Evolutionary conservation across 2,329 filamentous ascomycete species (phyloP).

Genomic region (Hypoxylon rubiginosum): DNA sequence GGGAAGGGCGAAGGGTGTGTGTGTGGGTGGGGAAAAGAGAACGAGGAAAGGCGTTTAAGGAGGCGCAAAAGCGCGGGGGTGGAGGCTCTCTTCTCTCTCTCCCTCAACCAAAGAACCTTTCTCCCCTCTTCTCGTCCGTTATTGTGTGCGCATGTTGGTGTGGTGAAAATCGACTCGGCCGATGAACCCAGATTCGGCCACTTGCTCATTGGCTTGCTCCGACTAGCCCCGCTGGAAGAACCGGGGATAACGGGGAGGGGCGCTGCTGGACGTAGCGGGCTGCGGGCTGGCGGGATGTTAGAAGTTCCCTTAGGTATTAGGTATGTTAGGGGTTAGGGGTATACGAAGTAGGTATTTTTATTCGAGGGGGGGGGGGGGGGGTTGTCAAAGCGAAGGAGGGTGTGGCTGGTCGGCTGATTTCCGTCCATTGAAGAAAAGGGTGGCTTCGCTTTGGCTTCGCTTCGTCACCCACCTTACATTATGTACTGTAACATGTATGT

Average conservation of each 20-base stretch:
- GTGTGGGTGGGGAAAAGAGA: neutral
- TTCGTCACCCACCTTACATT: too few relatives aligned
- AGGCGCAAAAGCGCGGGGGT: neutral
- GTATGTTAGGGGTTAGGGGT: neutral
- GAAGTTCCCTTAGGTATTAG: neutral
- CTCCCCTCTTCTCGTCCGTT: neutral
- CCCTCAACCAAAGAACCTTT: too few relatives aligned
- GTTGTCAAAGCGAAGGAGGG: neutral
- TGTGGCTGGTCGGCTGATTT: constrained; percentile 1
- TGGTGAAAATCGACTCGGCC: neutral
- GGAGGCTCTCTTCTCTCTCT: neutral
- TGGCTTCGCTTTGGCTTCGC: neutral
- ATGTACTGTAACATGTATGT: too few relatives aligned
- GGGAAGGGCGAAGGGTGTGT: neutral
- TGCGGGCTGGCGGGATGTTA: neutral
- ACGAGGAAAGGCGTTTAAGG: neutral
- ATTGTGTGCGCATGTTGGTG: neutral
- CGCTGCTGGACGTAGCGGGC: neutral
- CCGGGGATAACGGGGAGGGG: neutral
- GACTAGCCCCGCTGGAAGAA: neutral
- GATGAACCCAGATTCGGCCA: too few relatives aligned
- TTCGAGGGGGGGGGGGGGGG: too few relatives aligned
- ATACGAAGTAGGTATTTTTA: too few relatives aligned
- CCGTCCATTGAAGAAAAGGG: neutral
- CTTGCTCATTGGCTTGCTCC: neutral